A percentile compares a stretch with the other conserved stretches of the same genome.
These are phyloP conservation scores for Carex kokanica DNA, from an alignment of 176 grass and related monocot species.

Conservation along the genomic window DNA sequence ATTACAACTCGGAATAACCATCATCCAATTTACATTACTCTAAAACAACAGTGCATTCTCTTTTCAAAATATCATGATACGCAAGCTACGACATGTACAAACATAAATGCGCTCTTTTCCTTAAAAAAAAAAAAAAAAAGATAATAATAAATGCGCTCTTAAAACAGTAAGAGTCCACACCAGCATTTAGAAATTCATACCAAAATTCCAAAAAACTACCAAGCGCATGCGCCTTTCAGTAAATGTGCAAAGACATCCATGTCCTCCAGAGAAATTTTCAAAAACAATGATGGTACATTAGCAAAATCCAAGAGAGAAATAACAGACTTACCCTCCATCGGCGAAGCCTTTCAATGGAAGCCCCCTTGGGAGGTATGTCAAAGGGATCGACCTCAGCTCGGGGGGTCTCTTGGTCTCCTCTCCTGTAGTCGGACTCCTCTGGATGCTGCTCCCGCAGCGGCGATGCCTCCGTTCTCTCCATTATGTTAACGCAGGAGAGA, in stretches of 20 bases:
- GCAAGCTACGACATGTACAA: background rate
- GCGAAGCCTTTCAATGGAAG: slow-evolving; percentile 30
- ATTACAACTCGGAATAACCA: background rate
- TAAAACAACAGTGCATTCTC: background rate
- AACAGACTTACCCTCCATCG: slow-evolving; percentile 36
- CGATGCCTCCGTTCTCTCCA: slow-evolving; percentile 15
- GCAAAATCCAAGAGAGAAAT: background rate
- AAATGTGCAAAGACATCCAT: too few relatives aligned
- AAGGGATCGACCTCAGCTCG: slow-evolving; percentile 2
- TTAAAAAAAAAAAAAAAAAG: background rate
- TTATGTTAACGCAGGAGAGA: slow-evolving; percentile 28
- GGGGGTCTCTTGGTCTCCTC: background rate
- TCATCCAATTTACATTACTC: background rate
- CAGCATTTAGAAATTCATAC: slow-evolving; percentile 3
- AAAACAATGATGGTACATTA: background rate
- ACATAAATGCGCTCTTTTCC: background rate
- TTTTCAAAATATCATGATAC: background rate
- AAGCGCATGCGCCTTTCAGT: too few relatives aligned
- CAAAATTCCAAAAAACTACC: background rate
- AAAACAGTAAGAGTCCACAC: background rate
- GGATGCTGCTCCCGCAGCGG: background rate
- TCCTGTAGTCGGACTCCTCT: background rate
- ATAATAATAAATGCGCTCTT: background rate
- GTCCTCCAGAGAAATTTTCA: background rate
- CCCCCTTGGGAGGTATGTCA: slow-evolving; percentile 28